These are phyloP conservation scores for Lactifluus piperatus DNA, from an alignment of 768 basidiomycete genomes.

Conservation along the genomic window DNA sequence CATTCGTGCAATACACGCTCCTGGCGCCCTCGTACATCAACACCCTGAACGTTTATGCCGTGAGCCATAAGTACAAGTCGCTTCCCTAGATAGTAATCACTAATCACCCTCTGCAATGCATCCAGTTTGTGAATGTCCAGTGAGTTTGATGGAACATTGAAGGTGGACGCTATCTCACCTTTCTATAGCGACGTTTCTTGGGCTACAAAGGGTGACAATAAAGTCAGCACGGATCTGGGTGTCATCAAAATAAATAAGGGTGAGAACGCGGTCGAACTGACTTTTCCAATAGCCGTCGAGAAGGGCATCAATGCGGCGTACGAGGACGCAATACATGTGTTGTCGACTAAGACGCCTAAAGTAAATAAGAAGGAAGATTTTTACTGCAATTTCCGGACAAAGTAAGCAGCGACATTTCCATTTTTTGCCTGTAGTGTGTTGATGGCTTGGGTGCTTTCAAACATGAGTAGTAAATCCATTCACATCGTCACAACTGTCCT, in stretches of 20 bases:
- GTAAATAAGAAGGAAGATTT: conserved; percentile 65
- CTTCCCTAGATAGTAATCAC: background rate
- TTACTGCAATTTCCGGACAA: conserved; percentile 84
- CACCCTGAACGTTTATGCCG: conserved; percentile 86
- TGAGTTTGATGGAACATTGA: conserved; percentile 20
- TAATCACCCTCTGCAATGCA: background rate
- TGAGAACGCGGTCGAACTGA: conserved; percentile 80
- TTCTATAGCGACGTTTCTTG: conserved; percentile 73
- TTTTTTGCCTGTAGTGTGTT: conserved; percentile 42
- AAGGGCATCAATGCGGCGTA: conserved; percentile 86
- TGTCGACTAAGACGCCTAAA: conserved; percentile 72
- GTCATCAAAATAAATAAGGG: conserved; percentile 58
- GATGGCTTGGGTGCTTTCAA: conserved; percentile 82
- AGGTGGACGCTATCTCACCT: background rate
- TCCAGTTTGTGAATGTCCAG: conserved; percentile 80
- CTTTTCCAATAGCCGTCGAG: conserved; percentile 76
- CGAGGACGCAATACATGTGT: conserved; percentile 80
- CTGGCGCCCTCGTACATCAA: conserved; percentile 93
- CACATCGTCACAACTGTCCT: too few relatives aligned
- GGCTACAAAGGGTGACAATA: conserved; percentile 96
- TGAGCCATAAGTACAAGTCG: conserved; percentile 29
- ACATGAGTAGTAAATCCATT: conserved; percentile 40
- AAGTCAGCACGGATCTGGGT: conserved; percentile 75
- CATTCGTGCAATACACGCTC: conserved; percentile 85
- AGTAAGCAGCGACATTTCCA: conserved; percentile 38